Evolutionary conservation across 176 grass and related monocot species (phyloP), one percentile per base, ranked within the genome.

Genomic region (Oryza australiensis): DNA sequence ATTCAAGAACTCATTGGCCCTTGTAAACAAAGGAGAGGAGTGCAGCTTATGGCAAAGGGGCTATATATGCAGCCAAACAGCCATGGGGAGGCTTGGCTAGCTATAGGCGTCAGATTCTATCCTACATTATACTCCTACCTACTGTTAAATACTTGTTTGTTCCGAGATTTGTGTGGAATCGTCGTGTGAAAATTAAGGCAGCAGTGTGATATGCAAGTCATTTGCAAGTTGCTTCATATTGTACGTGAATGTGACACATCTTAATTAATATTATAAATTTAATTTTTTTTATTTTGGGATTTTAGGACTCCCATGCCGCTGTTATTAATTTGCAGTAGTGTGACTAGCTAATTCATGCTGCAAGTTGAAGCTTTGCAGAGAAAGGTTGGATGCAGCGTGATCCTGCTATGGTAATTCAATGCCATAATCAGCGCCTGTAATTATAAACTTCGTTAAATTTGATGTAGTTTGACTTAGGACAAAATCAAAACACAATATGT

Each of bases 1-100:
- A 60, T 57, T 45, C 27, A 46, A 29, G 20, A 33, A 32, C 23
- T 74, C 75, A 35, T 85, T n/a, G 87, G 72, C 72, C 32, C 15
- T 2, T 3, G 72, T 82, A 81, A 89, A 89, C 66, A 81, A 81
- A 59, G 3, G 15, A 41, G 18, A 55, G 48, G n/a, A 27, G 53
- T 9, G 20, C 5, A 24, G 41, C 38, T 45, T 68, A 35, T 12
- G 28, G 33, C 5, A 1, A 28, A 27, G 23, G 57, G 45, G 12
- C 35, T 37, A 37, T 70, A 4, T 10, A 1, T 28, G 13, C 30
- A 64, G 45, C 46, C 77, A 72, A n/a, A 11, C 6, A 60, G 24
- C 22, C 55, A 60, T 1, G 22, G 16, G 55, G 55, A 59, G 9
- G 22, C 7, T 40, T 24, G 9, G 22, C 9, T n/a, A 9, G n/a